Evolutionary conservation across 116 monocot genomes (phyloP).

Genomic region (Dioscorea cayenensis): DNA sequence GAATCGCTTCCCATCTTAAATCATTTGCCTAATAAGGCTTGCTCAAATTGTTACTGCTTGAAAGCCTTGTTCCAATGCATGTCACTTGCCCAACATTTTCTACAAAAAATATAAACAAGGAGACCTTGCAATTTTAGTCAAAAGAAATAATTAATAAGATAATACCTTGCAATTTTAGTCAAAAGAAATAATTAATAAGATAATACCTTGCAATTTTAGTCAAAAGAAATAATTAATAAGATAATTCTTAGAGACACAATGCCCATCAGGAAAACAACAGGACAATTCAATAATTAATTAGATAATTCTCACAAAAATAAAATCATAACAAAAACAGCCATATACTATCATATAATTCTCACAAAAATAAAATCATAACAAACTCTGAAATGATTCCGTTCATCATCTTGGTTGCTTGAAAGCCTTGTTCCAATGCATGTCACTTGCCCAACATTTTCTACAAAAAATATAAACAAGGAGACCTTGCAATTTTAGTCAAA

Average conservation of each 20-base stretch:
- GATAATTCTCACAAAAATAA: no score
- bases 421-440: background rate
- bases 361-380: no score
- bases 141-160: no score
- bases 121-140: background rate
- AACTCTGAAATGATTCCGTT: no score
- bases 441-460: background rate
- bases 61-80: background rate
- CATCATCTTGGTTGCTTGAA: no score
- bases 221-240: no score
- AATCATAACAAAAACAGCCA: no score
- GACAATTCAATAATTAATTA: background rate
- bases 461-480: background rate
- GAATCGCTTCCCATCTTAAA: constrained; percentile 49
- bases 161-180: no score
- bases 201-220: no score
- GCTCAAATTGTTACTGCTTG: constrained; percentile 17
- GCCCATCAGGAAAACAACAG: background rate
- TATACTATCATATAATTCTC: no score
- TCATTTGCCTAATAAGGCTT: constrained; percentile 54
- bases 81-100: background rate
- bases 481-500: background rate
- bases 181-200: no score
- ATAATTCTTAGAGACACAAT: no score
- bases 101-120: background rate